Base-by-base conservation (phyloP, 768 basidiomycete species). In the Nidularia pulvinata region DNA sequence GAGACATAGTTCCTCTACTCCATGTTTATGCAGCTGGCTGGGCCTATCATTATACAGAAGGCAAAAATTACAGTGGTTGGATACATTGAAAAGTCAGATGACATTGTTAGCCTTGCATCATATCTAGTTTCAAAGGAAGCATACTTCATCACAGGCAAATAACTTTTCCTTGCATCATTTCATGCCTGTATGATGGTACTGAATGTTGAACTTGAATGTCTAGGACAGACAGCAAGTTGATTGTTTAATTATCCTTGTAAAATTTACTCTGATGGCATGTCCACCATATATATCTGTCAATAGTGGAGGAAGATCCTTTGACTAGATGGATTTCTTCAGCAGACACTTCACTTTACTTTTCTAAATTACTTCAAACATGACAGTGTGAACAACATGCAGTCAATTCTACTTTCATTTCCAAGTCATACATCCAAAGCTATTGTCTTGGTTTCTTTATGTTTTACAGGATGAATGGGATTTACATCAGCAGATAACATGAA, bases 91-190 rank as follows among this genome's bases (percentile, higher is more conserved):
- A 55, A 54, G 1, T 59, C 73, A 0, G 69, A 72, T 13, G 67
- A 76, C 7, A 54, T 77, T 5, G 73, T 76, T 6, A 62, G 62
- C 11, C 33, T 74, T 5, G 74, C 75, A 0, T 70, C 71, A 3
- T 75, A 61, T 49, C 60, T 76, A 1, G 65, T 60, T 7, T 75
- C 73, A 10, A 65, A 72, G 55, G 67, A 74, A 19, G 66, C 74
- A 6, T 51, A 59, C 14, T 68, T 66, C 52, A 69, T 76, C 3
- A 76, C 72, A 5, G 74, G 72, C 61, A 48, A 10, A 59, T 33
- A 32, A 22, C 19, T 10, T 16, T 46, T 19, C 19, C 19, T 19
- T 19, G 19, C 19, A 46, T 22, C 46, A 46, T 25, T 46, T 2
- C 19, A 22, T 3, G 1, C 13, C 5, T 22, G 10, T 10, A 25